Evolutionary conservation across 352 stramenopile genomes (phyloP), one percentile per base, ranked within the genome.

Genomic region (Elongisporangium anandrum): DNA sequence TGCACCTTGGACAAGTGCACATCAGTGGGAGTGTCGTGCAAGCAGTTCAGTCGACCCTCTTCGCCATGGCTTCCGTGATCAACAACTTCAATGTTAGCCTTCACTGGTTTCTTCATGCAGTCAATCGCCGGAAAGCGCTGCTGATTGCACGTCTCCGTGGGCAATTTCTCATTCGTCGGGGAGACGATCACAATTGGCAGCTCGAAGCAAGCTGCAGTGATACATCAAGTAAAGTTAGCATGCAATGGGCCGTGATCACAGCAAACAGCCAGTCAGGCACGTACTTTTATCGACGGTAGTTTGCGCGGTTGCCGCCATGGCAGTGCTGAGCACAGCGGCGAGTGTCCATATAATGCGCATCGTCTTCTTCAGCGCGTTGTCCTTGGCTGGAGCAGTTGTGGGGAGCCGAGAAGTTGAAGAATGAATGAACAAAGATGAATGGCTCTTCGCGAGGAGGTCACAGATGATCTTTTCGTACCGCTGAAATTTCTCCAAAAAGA

Each of bases 131-230:
- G 78, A 6, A 70, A 49, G 13, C 66, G 73, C 54, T 66, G 60
- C 45, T 83, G 76, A 52, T 79, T 79, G 57, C 75, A 88, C 4
- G 64, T 80, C 47, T 79, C 65, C 2, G 70, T 75, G n/a, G 78
- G 75, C n/a, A 86, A 51, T 34, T 68, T 72, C 47, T 72, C 60
- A 23, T 70, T 68, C 3, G 65, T 72, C 3, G 73, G 69, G 4
- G 70, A 79, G 19, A 85, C 70, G 22, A 85, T 63, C 7, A 85
- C 73, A 24, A 85, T 66, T 6, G 75, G 75, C 16, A 85, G 50
- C 50, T 82, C 75, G 39, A 77, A 85, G 60, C 75, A 85, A 12
- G 67, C 75, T 82, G 22, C 6, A 34, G n/a, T 53, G 17, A 20
- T 22, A 38, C 41, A 26, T 73, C 62, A 68, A 15, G 22, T 10